Evolutionary conservation across 2,329 filamentous ascomycete species (phyloP).

Genomic region (Clonostachys sp.): DNA sequence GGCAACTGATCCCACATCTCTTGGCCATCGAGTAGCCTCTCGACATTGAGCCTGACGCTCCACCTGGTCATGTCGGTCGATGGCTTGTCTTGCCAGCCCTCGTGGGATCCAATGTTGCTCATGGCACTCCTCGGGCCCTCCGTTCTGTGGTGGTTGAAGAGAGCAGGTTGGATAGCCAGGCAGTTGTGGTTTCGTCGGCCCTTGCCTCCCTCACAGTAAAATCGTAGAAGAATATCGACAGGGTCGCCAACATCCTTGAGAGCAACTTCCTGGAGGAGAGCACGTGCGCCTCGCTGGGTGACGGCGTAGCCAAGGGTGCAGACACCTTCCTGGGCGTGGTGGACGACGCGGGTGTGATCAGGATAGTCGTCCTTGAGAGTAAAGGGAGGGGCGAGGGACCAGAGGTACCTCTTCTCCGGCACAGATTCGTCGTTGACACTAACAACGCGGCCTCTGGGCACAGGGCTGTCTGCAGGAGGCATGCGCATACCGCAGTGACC

Average conservation of each 20-base stretch:
- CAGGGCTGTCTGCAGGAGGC: constrained; percentile 7
- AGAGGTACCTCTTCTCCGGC: constrained; percentile 22
- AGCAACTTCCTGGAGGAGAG: constrained; percentile 50
- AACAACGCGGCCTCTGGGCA: constrained; percentile 22
- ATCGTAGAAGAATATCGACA: constrained; percentile 38
- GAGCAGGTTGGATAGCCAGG: constrained; percentile 31
- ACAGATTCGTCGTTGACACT: constrained; percentile 26
- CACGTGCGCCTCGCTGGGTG: constrained; percentile 39
- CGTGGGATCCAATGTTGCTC: constrained; percentile 30
- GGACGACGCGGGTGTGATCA: constrained; percentile 36
- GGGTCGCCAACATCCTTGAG: constrained; percentile 29
- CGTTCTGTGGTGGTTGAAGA: constrained; percentile 40
- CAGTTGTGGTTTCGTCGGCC: constrained; percentile 27
- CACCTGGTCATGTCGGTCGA: constrained; percentile 28
- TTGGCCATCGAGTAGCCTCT: constrained; percentile 25
- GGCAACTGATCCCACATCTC: constrained; percentile 3
- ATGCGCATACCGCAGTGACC: constrained; percentile 39
- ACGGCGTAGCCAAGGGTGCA: constrained; percentile 50
- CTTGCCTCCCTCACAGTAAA: constrained; percentile 35
- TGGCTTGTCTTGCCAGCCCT: constrained; percentile 17
- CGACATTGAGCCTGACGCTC: constrained; percentile 33
- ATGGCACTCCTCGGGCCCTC: constrained; percentile 23
- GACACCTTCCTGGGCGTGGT: constrained; percentile 29
- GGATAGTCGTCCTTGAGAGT: constrained; percentile 24
- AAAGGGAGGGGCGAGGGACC: constrained; percentile 25